A percentile compares a stretch with the other conserved stretches of the same genome.
phyloP scores from a whole-genome alignment of 2,329 filamentous ascomycete genomes.

The Helminthosporium solani region DNA sequence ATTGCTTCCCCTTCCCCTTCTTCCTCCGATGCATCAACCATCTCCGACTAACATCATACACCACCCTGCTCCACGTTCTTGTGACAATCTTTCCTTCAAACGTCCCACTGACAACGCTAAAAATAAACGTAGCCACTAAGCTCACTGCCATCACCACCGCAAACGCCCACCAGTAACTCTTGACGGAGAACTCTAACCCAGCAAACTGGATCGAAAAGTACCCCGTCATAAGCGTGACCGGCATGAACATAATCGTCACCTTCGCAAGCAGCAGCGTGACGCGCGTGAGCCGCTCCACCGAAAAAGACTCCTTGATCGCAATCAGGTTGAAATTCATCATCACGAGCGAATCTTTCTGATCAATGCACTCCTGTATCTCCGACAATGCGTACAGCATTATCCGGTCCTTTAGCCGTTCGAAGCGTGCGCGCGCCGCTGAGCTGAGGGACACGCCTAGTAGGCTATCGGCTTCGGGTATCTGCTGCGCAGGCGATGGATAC shows the following conservation, averaged over 20 bases:
- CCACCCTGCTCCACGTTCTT: conserved; percentile 41
- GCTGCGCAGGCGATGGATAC: conserved; percentile 13
- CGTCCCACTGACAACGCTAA: conserved; percentile 59
- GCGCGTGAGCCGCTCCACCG: conserved; percentile 69
- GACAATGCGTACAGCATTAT: conserved; percentile 62
- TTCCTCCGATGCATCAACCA: conserved; percentile 27
- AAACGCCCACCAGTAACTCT: conserved; percentile 69
- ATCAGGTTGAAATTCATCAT: conserved; percentile 75
- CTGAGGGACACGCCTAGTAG: conserved; percentile 49
- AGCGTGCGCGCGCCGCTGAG: conserved; percentile 57
- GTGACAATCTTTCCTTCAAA: conserved; percentile 58
- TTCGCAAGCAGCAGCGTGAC: conserved; percentile 73
- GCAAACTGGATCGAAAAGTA: conserved; percentile 70
- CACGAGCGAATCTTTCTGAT: conserved; percentile 69
- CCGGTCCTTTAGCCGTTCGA: conserved; percentile 60
- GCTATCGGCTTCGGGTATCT: conserved; percentile 40
- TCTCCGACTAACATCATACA: conserved; percentile 25
- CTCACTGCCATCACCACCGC: conserved; percentile 62
- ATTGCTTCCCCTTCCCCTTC: conserved; percentile 23
- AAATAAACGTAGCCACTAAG: conserved; percentile 58
- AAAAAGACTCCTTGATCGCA: conserved; percentile 71
- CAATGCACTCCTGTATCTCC: conserved; percentile 63
- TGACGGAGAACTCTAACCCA: conserved; percentile 60
- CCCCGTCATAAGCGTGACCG: conserved; percentile 71
- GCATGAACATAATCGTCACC: conserved; percentile 72